Conservation (phyloP, 352 stramenopile species). For the Aphanomyces stellatus region DNA sequence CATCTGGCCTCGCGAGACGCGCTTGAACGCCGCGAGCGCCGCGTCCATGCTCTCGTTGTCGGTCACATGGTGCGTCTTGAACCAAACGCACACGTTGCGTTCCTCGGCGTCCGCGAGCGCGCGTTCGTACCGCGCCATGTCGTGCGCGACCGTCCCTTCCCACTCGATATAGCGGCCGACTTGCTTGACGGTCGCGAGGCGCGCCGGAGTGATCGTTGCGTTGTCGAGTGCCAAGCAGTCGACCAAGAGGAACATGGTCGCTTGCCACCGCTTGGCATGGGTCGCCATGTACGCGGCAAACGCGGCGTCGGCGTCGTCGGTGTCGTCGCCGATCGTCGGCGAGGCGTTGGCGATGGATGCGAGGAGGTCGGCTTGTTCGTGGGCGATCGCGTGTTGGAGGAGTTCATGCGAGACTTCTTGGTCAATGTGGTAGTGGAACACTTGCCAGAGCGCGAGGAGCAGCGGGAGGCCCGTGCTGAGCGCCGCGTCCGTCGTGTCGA, state of each 20-base stretch:
- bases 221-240: constrained; percentile 52
- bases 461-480: constrained; percentile 62
- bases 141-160: constrained; percentile 75
- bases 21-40: constrained; percentile 43
- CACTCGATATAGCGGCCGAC: constrained; percentile 82
- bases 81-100: constrained; percentile 73
- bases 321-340: background rate
- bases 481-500: constrained; percentile 20
- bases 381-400: constrained; percentile 44
- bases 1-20: constrained; percentile 28
- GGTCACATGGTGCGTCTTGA: constrained; percentile 29
- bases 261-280: constrained; percentile 75
- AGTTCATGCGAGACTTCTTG: constrained; percentile 61
- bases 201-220: constrained; percentile 46
- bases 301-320: background rate
- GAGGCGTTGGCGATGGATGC: constrained; percentile 30
- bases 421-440: constrained; percentile 80
- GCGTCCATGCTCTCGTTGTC: constrained; percentile 21
- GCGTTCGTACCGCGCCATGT: constrained; percentile 58
- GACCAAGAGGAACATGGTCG: constrained; percentile 68
- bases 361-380: constrained; percentile 51
- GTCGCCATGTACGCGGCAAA: constrained; percentile 57
- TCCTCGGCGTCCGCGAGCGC: constrained; percentile 43
- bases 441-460: constrained; percentile 68
- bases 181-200: constrained; percentile 46